Evolutionary conservation across 164 flowering plant species (phyloP).

Genomic region (Vitis riparia): DNA sequence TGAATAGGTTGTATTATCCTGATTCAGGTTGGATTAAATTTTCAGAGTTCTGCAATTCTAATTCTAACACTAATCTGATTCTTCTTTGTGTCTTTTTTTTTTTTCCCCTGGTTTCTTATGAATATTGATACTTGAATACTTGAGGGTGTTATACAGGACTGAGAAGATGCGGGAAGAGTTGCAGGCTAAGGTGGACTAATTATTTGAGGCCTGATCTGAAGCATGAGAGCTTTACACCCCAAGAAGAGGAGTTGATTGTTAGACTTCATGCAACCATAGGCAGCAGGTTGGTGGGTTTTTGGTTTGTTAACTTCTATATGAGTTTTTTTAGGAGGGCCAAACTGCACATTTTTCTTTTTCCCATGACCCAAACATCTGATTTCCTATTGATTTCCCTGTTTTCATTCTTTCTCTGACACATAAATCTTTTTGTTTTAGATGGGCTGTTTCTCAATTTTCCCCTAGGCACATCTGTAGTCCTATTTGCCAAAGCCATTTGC

Average conservation of each 20-base stretch:
- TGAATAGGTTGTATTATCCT: no score
- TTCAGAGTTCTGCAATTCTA: neutral
- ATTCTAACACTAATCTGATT: no score
- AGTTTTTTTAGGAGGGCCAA: neutral
- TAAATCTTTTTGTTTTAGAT: no score
- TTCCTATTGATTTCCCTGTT: no score
- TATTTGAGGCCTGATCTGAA: constrained; percentile 74
- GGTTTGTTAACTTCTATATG: neutral
- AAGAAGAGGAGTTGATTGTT: constrained; percentile 77
- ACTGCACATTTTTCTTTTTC: no score
- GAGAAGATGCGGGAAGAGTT: constrained; percentile 85
- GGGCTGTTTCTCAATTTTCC: no score
- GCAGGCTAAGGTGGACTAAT: constrained; percentile 73
- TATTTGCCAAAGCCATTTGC: no score
- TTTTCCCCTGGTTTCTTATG: neutral
- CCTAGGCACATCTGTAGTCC: no score
- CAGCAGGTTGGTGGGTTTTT: constrained; percentile 68
- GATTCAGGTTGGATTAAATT: neutral
- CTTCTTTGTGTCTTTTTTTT: no score
- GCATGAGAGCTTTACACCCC: constrained; percentile 68
- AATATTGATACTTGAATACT: no score
- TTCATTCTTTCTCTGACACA: no score
- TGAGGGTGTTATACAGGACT: constrained; percentile 47
- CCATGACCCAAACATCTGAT: no score
- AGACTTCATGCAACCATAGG: constrained; percentile 77